Evolutionary conservation across 768 basidiomycete species (phyloP), one percentile per base, ranked within the genome.

Genomic region (Tulasnella sp.): DNA sequence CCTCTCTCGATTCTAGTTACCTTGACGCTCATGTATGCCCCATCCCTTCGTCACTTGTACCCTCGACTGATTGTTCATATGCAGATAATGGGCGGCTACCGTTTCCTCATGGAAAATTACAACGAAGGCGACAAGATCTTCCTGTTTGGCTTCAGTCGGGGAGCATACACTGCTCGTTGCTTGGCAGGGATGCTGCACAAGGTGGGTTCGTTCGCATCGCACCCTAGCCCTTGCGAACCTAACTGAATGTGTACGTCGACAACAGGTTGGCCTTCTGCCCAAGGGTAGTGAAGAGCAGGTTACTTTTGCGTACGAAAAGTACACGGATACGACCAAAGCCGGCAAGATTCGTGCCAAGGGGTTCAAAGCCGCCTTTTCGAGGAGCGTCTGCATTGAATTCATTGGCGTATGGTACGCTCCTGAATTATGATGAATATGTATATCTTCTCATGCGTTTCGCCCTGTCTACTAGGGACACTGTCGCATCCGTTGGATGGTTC

Each of bases 11-110:
- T 3, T 11, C 34, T 41, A 84, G 83, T 78, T 58, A 29, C 39
- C 72, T 86, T 8, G 67, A 82, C 55, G 78, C 79, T 0, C 84
- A 86, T 66, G 82, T 86, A 36, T 11, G 58, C 45, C n/a, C 4
- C 1, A 19, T 19, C 19, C 21, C 3, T 36, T 6, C 15, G n/a
- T 25, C 8, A n/a, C n/a, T 29, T 19, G 15, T 3, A 35, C 19
- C 17, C 6, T 40, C 35, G 57, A 27, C 36, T 49, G 6, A 37
- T 32, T 34, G 6, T 21, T n/a, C 41, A 11, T 8, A 7, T 43
- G 57, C 17, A 59, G 58, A 21, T 59, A 43, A 31, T 32, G 35
- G 57, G 57, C 3, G 57, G 57, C 12, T 58, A 58, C 34, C 35
- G 27, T 6, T 58, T 50, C 17, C 49, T 58, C 3, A 58, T 58